Evolutionary conservation across 805 yeast species (phyloP).

Genomic region (Priceomyces carsonii): DNA sequence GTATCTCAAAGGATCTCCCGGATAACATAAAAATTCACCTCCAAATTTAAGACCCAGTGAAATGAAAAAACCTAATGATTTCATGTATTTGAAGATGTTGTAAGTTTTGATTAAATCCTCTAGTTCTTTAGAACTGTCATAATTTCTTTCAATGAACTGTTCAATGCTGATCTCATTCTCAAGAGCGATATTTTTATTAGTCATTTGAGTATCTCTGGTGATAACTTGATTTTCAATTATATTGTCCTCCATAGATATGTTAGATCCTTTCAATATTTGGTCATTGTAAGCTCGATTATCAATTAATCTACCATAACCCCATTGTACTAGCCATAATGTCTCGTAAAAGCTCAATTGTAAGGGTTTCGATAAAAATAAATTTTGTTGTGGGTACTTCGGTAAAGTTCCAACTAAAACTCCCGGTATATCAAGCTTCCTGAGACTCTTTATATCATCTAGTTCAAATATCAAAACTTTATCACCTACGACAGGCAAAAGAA

Average conservation of each 20-base stretch:
- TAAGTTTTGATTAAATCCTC: conserved; percentile 10
- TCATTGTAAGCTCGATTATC: conserved; percentile 33
- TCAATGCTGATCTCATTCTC: not conserved
- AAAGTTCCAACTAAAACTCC: conserved; percentile 85
- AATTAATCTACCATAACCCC: conserved; percentile 43
- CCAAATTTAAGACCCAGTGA: conserved; percentile 93
- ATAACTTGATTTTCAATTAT: conserved; percentile 3
- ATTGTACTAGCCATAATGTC: conserved; percentile 58
- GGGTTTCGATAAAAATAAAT: conserved; percentile 83
- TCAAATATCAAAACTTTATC: conserved; percentile 59
- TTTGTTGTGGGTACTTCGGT: conserved; percentile 92
- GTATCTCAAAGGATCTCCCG: conserved; percentile 89
- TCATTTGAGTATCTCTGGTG: conserved; percentile 5
- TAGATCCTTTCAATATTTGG: not conserved
- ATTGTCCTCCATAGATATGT: conserved; percentile 6
- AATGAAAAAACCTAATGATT: conserved; percentile 49
- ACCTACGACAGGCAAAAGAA: conserved; percentile 36
- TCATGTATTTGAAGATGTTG: conserved; percentile 37
- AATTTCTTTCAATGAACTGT: conserved; percentile 5
- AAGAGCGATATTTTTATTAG: not conserved
- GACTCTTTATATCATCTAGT: conserved; percentile 48
- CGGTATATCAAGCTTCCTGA: conserved; percentile 64
- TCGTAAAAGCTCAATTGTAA: conserved; percentile 74
- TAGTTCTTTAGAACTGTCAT: conserved; percentile 2
- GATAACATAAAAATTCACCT: conserved; percentile 84